Percentiles rank a stretch among this genome's conserved stretches.
Evolutionary conservation across 768 basidiomycete species (phyloP).

Genomic region (Russula abietina): DNA sequence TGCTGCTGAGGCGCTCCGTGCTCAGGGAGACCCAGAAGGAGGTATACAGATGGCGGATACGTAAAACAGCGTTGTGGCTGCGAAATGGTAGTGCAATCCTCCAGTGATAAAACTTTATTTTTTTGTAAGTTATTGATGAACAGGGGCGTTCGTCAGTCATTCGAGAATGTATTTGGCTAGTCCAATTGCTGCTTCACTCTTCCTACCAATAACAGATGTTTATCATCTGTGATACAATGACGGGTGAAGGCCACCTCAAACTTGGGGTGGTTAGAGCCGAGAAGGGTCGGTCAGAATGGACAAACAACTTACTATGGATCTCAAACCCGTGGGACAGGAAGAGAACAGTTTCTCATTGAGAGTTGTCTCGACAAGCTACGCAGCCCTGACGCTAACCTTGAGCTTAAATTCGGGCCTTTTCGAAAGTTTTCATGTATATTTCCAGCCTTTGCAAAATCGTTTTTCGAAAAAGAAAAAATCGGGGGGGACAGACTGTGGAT

Average conservation of each 20-base stretch:
- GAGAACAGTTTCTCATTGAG: too few relatives aligned
- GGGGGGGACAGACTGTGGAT: not conserved
- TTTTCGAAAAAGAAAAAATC: not conserved
- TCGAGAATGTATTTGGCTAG: not conserved
- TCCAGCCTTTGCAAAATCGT: too few relatives aligned
- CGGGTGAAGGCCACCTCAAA: too few relatives aligned
- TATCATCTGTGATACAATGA: too few relatives aligned
- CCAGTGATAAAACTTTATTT: not conserved
- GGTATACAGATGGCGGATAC: constrained; percentile 53
- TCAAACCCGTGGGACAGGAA: too few relatives aligned
- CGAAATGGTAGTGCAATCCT: not conserved
- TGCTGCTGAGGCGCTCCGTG: constrained; percentile 54
- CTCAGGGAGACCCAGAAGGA: constrained; percentile 32
- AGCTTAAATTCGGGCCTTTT: too few relatives aligned
- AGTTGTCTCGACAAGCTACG: too few relatives aligned
- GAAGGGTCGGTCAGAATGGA: too few relatives aligned
- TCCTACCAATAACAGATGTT: not conserved
- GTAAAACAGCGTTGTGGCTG: constrained; percentile 17
- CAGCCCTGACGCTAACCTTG: too few relatives aligned
- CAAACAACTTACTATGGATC: too few relatives aligned
- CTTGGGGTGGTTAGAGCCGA: too few relatives aligned
- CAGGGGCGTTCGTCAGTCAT: not conserved
- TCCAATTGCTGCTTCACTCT: not conserved
- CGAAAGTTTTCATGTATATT: too few relatives aligned
- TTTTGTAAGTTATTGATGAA: not conserved